Base-by-base conservation (phyloP, 108 stramenopile species). In the Cyclotella cryptica region DNA sequence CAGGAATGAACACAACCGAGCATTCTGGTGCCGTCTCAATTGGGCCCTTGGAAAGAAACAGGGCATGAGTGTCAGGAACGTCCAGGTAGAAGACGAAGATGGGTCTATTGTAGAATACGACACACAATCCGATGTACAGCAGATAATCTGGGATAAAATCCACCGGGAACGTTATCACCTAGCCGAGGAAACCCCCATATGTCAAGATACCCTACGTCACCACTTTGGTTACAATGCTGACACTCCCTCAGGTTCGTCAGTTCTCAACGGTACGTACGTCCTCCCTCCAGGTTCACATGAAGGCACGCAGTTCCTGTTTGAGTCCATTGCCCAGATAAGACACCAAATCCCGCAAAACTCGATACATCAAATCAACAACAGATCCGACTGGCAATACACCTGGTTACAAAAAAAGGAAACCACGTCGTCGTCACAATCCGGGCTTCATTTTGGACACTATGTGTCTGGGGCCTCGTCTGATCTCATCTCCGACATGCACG, bases 371-470 rank as follows among this genome's bases (percentile, higher is more conserved):
- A 8, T 30, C 8, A 41, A 54, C 19, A 41, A 46, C 18, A 18
- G 11, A 12, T 9, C 9, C 9, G 44, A 12, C 11, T 45, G 44
- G 44, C 9, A 13, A 9, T 12, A 13, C 10, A 49, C 17, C 8
- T 73, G 72, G 72, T 17, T 10, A 5, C 13, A 21, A 26, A 17
- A 43, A 11, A 29, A 47, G 14, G 59, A 73, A 29, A 24, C 43
- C 19, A 63, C 61, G 46, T 62, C 72, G 17, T 73, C 61, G 10
- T 73, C 72, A 13, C 3, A 49, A 30, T 73, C 72, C 12, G 72
- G 61, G 2, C 40, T 42, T 1, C 73, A 74, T 40, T 65, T 59
- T 29, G 58, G 58, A 8, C 58, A 59, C 27, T 59, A 59, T 15
- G 29, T 59, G 8, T 26, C 58, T 35, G 39, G 73, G 51, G 35